phyloP scores from a whole-genome alignment of 148 eudicot species.

The Fagopyrum tataricum region DNA sequence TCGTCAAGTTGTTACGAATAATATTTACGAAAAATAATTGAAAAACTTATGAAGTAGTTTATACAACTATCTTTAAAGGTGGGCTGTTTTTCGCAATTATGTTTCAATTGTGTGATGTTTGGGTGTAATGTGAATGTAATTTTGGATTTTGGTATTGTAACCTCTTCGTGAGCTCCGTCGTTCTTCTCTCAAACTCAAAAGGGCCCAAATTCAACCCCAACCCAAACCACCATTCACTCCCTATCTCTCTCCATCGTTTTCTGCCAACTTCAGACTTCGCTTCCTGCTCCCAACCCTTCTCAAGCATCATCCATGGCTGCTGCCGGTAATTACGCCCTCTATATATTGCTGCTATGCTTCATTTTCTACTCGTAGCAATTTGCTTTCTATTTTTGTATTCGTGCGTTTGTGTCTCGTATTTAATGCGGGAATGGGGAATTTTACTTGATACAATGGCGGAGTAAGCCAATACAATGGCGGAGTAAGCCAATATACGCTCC shows the following conservation, averaged over 20 bases:
- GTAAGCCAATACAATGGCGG: too few species aligned
- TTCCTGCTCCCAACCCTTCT: background rate
- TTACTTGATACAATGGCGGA: background rate
- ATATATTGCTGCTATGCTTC: background rate
- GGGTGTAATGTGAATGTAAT: background rate
- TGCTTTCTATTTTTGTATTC: background rate
- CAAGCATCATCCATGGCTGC: background rate
- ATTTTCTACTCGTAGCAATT: background rate
- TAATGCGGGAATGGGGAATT: background rate
- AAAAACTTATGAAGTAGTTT: too few species aligned
- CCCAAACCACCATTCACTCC: background rate
- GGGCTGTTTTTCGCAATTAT: background rate
- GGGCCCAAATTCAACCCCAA: constrained; percentile 5
- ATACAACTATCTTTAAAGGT: background rate
- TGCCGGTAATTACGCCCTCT: background rate
- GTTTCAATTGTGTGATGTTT: too few species aligned
- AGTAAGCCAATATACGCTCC: background rate
- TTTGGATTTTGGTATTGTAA: background rate
- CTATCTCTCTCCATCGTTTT: constrained; percentile 10
- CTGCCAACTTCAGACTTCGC: background rate
- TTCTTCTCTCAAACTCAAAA: background rate
- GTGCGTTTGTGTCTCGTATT: background rate
- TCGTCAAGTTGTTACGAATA: too few species aligned
- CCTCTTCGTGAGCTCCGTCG: constrained; percentile 12
- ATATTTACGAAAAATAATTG: too few species aligned